Conservation (phyloP, 2,329 filamentous ascomycete species). For the Colletotrichum viniferum region DNA sequence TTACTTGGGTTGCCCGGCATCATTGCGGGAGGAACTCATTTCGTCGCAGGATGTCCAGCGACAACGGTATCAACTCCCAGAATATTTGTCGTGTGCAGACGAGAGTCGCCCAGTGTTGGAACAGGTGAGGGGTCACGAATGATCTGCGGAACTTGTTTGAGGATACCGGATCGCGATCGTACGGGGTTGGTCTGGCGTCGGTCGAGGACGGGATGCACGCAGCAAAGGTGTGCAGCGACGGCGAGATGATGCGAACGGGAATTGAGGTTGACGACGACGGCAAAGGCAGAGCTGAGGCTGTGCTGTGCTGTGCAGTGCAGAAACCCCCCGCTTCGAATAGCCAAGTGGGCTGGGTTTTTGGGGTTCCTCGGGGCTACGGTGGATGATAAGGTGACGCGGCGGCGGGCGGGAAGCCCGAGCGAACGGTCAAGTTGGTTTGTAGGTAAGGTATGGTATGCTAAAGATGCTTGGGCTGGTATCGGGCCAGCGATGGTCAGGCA, state of each 20-base stretch:
- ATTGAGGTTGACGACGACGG: slow-evolving; percentile 21
- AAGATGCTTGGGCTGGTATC: neutral
- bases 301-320: slow-evolving; percentile 22
- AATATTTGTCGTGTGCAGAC: slow-evolving; percentile 8
- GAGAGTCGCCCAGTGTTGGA: slow-evolving; percentile 2
- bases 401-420: slow-evolving; percentile 19
- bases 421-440: neutral
- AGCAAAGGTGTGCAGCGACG: neutral
- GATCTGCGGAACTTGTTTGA: neutral
- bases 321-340: slow-evolving; percentile 23
- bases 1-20: slow-evolving; percentile 40
- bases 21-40: slow-evolving; percentile 33
- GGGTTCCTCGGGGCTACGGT: slow-evolving; percentile 2
- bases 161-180: neutral
- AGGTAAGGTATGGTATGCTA: neutral
- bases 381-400: slow-evolving; percentile 24
- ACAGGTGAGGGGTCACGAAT: slow-evolving; percentile 12
- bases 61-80: slow-evolving; percentile 19
- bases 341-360: slow-evolving; percentile 24
- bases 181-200: neutral
- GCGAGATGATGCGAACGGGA: slow-evolving; percentile 2
- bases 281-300: slow-evolving; percentile 25
- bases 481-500: slow-evolving; percentile 3
- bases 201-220: neutral
- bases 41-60: slow-evolving; percentile 21